A percentile compares a stretch with the other conserved stretches of the same genome.
Conservation (phyloP, 202 grass and related monocot genomes). For the Carex arenaria region DNA sequence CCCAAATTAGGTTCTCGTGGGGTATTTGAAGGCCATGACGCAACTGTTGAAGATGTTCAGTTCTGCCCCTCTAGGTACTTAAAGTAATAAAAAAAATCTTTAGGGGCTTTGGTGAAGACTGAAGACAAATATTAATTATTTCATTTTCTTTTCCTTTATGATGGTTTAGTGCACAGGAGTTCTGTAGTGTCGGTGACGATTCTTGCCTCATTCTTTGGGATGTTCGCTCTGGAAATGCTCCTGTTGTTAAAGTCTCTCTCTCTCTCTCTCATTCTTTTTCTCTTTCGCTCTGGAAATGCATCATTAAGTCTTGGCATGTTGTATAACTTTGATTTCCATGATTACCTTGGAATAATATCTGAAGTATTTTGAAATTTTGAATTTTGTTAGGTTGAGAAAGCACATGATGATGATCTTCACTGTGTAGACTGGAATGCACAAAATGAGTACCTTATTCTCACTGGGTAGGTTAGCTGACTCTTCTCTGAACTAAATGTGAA, state of each 20-base stretch:
- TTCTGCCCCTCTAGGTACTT: constrained; percentile 88
- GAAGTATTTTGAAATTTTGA: background rate
- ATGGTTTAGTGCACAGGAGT: constrained; percentile 74
- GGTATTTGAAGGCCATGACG: constrained; percentile 75
- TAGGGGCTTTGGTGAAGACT: background rate
- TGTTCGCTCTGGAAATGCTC: too few relatives aligned
- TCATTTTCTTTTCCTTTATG: background rate
- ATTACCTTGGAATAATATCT: too few relatives aligned
- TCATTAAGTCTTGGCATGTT: too few relatives aligned
- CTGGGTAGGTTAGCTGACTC: constrained; percentile 50
- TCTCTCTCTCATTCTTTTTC: too few relatives aligned
- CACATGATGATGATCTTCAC: constrained; percentile 88
- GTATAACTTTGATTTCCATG: too few relatives aligned
- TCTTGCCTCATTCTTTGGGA: too few relatives aligned
- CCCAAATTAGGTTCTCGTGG: constrained; percentile 78
- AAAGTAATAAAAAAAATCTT: background rate
- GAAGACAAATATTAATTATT: constrained; percentile 12
- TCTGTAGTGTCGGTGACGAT: constrained; percentile 65
- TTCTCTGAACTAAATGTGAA: background rate
- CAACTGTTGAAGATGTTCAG: constrained; percentile 97
- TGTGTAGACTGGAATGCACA: constrained; percentile 94
- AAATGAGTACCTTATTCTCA: constrained; percentile 84
- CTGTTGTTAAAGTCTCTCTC: too few relatives aligned
- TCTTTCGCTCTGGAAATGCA: too few relatives aligned
- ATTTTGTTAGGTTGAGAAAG: constrained; percentile 80